Evolutionary conservation across 2,329 filamentous ascomycete genomes (phyloP), one percentile per base, ranked within the genome.

Genomic region (Coniochaeta sp.): DNA sequence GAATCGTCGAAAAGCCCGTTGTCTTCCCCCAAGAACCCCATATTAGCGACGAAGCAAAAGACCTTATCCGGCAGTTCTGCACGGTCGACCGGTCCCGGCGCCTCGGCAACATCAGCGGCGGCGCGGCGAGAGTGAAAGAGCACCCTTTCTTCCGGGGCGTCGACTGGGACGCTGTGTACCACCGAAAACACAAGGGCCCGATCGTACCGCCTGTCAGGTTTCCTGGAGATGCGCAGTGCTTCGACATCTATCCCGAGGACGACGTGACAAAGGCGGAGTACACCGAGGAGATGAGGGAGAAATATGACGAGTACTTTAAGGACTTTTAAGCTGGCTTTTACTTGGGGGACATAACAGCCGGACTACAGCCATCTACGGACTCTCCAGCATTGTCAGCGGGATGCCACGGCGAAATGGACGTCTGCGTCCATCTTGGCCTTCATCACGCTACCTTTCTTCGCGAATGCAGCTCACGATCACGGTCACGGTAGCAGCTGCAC

Each of bases 231-330:
- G 87, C 90, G 19, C 82, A 89, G 69, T 93, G 91, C 71, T 95
- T 93, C 68, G 90, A 93, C 68, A 81, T 87, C 47, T 95, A 93
- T 67, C 88, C 90, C n/a, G 88, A 91, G 62, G 88, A 92, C 69
- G 85, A 88, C 61, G 83, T 79, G 59, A 80, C 81, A 56, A 78
- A 82, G 60, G 86, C 89, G 43, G 75, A 78, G 60, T 93, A 92
- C 68, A 89, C 87, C 3, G 80, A 84, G 47, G 88, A 91, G 52
- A 79, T 91, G 80, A 79, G 79, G 36, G 77, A 79, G 52, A 85
- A 85, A 74, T 92, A 90, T 72, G 90, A 93, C 60, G 76, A 80
- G 58, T 84, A 80, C 67, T 93, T 93, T 71, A 79, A 80, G 63
- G 88, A 89, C 64, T 93, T 93, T n/a, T 52, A 52, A 24, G 3